Evolutionary conservation across 176 grass and related monocot genomes (phyloP), one percentile per base, ranked within the genome.

Genomic region (Alloteropsis semialata): DNA sequence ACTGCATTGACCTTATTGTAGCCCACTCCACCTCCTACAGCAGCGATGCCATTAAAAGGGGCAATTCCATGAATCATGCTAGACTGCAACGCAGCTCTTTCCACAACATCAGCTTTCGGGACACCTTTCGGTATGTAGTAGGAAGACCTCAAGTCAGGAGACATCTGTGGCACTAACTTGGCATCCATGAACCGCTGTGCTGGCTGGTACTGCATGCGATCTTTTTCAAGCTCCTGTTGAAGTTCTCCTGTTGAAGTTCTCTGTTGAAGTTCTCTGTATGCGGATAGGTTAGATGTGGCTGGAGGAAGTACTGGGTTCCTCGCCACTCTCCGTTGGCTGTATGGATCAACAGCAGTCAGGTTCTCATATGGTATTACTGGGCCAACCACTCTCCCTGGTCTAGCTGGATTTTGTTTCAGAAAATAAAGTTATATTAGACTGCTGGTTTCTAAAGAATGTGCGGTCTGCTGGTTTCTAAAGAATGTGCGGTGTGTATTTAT

Each of bases 321-420:
- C 6, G 42, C 78, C 28, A 86, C 81, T 74, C 95, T 85, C 73
- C 81, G 83, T 54, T 91, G 92, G 58, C 83, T 81, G 32, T 98
- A 98, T 38, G 86, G 82, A 89, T 87, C 92, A 82, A 87, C 65
- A 19, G 64, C 28, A 18, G 65, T 78, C 28, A 72, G 24, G 28
- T 86, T 91, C 46, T 94, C 92, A 49, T 78, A 86, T 45, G 88
- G 92, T 85, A 87, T 60, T 61, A 91, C 86, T 0, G 95, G 90
- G 3, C 92, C 90, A 86, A 92, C 80, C 58, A 86, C 80, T 81
- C 90, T 92, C 85, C 92, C 95, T 84, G 90, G 90, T 77, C 88
- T 80, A 83, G 80, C 95, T 97, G 95, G n/a, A 14, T 48, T 65
- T 71, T 51, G 46, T 84, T 57, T 24, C 49, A 85, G 33, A 22